A percentile compares a stretch with the other conserved stretches of the same genome.
Evolutionary conservation across 352 stramenopile genomes (phyloP).

Genomic region (Elongisporangium undulatum): DNA sequence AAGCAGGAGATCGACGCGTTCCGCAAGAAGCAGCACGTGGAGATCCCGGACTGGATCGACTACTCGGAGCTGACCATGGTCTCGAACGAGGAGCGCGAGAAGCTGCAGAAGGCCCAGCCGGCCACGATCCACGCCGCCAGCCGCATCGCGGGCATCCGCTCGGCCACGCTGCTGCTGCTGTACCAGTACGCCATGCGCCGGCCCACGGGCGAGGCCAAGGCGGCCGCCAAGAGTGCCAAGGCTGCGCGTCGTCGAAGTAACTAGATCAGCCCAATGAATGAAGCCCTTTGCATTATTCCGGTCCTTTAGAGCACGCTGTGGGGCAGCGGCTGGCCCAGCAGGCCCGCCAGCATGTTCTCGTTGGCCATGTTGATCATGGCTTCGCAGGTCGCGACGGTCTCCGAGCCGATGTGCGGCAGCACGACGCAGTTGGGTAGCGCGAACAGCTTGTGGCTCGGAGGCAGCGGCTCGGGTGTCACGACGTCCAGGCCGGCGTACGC

Average conservation of each 20-base stretch:
- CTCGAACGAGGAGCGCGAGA: conserved; percentile 95
- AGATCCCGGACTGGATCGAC: conserved; percentile 92
- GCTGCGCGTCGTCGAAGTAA: neutral
- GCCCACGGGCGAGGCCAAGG: neutral
- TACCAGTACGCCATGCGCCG: conserved; percentile 70
- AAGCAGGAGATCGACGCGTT: conserved; percentile 96
- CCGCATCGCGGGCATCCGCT: conserved; percentile 90
- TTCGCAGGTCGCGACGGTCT: conserved; percentile 59
- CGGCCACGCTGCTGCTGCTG: conserved; percentile 66
- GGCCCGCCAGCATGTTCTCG: conserved; percentile 49
- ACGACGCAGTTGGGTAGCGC: conserved; percentile 61
- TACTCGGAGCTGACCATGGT: conserved; percentile 94
- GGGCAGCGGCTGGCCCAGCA: conserved; percentile 32
- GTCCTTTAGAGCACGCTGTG: conserved; percentile 29
- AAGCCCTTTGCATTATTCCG: neutral
- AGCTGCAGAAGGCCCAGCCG: conserved; percentile 81
- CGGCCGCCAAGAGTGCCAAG: too few relatives aligned
- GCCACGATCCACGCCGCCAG: conserved; percentile 94
- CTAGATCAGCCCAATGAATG: neutral
- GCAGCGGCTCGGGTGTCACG: conserved; percentile 88
- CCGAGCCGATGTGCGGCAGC: conserved; percentile 44
- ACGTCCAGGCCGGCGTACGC: conserved; percentile 79
- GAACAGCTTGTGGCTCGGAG: conserved; percentile 67
- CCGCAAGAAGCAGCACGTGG: conserved; percentile 90
- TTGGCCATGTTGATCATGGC: conserved; percentile 76